Evolutionary conservation across 192 early-diverging fungal species (phyloP).

Genomic region (Umbelopsis sp.): DNA sequence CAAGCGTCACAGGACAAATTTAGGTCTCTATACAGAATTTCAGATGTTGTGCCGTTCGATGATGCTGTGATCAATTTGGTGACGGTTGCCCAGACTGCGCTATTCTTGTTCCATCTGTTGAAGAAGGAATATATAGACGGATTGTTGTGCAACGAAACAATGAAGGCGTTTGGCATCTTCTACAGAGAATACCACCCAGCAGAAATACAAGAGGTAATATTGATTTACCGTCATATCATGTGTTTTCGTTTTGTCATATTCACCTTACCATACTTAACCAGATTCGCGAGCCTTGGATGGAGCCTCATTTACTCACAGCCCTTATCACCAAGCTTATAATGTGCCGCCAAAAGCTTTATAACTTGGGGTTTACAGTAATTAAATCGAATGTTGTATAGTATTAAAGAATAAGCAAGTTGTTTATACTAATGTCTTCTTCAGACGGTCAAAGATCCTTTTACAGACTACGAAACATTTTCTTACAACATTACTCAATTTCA

Average conservation of each 20-base stretch:
- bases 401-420: not conserved
- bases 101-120: conserved; percentile 45
- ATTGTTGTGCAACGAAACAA: conserved; percentile 49
- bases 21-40: conserved; percentile 49
- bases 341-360: conserved; percentile 47
- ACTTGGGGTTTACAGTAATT: conserved; percentile 49
- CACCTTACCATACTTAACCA: conserved; percentile 14
- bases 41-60: conserved; percentile 44
- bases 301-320: conserved; percentile 50
- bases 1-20: conserved; percentile 56
- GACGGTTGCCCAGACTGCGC: conserved; percentile 42
- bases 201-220: conserved; percentile 34
- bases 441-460: conserved; percentile 56
- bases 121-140: conserved; percentile 49
- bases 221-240: not conserved
- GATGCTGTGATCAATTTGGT: conserved; percentile 52
- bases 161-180: conserved; percentile 41
- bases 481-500: conserved; percentile 46
- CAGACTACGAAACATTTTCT: conserved; percentile 41
- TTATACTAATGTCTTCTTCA: conserved; percentile 14
- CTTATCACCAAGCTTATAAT: conserved; percentile 50
- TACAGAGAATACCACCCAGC: conserved; percentile 40
- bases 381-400: not conserved
- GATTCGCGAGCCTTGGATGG: conserved; percentile 44
- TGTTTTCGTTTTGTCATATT: not conserved